Evolutionary conservation across 2,329 filamentous ascomycete genomes (phyloP).

Genomic region (Phymatotrichopsis omnivora): DNA sequence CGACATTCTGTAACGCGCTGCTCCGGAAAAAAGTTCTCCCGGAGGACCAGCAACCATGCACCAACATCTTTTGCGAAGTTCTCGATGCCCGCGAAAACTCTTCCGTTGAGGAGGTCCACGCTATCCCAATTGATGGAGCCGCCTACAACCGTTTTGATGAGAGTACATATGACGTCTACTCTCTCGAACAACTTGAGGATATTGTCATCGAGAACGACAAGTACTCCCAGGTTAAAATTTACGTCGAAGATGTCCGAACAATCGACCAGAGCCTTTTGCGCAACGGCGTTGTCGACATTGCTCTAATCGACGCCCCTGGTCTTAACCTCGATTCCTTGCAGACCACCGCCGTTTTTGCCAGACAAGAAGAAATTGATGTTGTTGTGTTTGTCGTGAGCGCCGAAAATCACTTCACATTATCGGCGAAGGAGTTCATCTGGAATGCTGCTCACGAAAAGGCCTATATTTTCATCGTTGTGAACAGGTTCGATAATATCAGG

Average conservation of each 20-base stretch:
- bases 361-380: constrained; percentile 97
- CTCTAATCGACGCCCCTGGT: constrained; percentile 90
- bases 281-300: constrained; percentile 96
- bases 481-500: constrained; percentile 87
- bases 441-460: constrained; percentile 93
- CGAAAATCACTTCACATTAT: constrained; percentile 94
- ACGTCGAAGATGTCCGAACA: constrained; percentile 77
- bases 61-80: constrained; percentile 96
- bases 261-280: constrained; percentile 92
- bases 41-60: constrained; percentile 96
- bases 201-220: constrained; percentile 81
- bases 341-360: constrained; percentile 91
- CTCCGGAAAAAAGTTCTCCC: constrained; percentile 84
- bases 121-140: constrained; percentile 64
- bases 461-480: constrained; percentile 98
- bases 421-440: constrained; percentile 95
- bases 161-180: constrained; percentile 82
- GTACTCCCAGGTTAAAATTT: constrained; percentile 94
- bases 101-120: constrained; percentile 88
- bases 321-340: constrained; percentile 94
- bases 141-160: constrained; percentile 84
- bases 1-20: constrained; percentile 97
- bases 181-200: constrained; percentile 66
- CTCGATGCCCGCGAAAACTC: constrained; percentile 84
- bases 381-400: constrained; percentile 97